Conservation (phyloP, 2,329 filamentous ascomycete species). For the Xylariaceae sp. region DNA sequence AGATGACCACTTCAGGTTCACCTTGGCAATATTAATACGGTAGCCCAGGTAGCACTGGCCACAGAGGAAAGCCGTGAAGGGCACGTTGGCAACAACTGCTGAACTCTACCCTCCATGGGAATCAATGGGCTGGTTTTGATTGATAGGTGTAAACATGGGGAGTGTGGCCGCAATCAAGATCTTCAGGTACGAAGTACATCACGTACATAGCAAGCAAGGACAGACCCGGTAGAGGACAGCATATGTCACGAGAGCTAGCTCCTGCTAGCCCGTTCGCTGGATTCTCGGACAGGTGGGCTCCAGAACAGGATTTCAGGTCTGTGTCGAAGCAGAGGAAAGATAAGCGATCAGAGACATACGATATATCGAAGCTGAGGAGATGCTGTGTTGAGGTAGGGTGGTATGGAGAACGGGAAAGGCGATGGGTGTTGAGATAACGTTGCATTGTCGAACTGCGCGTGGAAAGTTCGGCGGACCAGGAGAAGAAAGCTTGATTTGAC, state of each 20-base stretch:
- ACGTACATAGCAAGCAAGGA: slow-evolving; percentile 6
- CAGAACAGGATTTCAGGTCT: slow-evolving; percentile 9
- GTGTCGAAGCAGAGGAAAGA: slow-evolving; percentile 4
- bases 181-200: slow-evolving; percentile 30
- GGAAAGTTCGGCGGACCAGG: slow-evolving; percentile 20
- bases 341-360: slow-evolving; percentile 4
- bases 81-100: slow-evolving; percentile 19
- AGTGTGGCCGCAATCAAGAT: slow-evolving; percentile 28
- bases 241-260: background rate
- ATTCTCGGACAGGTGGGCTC: slow-evolving; percentile 10
- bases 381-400: slow-evolving; percentile 5
- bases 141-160: slow-evolving; percentile 5
- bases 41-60: background rate
- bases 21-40: background rate
- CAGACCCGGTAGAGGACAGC: slow-evolving; percentile 7
- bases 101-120: slow-evolving; percentile 19
- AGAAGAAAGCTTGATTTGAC: slow-evolving; percentile 21
- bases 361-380: slow-evolving; percentile 15
- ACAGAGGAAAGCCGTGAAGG: slow-evolving; percentile 5
- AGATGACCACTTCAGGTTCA: slow-evolving; percentile 11
- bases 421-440: slow-evolving; percentile 16
- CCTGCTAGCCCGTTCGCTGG: background rate
- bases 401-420: slow-evolving; percentile 15
- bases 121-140: slow-evolving; percentile 2
- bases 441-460: slow-evolving; percentile 18